Percentiles rank a stretch among this genome's conserved stretches.
Evolutionary conservation across 495 filamentous ascomycete genomes (phyloP).

Genomic region (Neurospora africana): DNA sequence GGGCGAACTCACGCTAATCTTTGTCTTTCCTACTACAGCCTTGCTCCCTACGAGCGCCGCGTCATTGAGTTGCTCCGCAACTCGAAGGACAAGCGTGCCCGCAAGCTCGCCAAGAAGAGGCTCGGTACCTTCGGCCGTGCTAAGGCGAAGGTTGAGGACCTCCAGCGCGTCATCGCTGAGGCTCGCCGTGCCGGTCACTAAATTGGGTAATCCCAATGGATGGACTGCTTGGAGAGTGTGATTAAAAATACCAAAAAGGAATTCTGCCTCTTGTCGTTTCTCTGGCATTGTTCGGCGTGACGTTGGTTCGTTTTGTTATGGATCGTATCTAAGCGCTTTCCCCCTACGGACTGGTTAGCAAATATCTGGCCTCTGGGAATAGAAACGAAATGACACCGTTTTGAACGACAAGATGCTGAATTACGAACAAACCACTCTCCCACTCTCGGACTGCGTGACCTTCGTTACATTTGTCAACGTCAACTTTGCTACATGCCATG

Average conservation of each 20-base stretch:
- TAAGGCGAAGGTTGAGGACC: constrained; percentile 98
- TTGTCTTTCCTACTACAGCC: constrained; percentile 24
- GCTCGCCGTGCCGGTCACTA: constrained; percentile 73
- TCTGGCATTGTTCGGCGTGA: constrained; percentile 11
- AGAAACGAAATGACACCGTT: constrained; percentile 3
- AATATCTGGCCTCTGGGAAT: constrained; percentile 5
- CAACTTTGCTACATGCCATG: not conserved
- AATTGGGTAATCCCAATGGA: constrained; percentile 20
- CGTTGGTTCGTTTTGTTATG: constrained; percentile 5
- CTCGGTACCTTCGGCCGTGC: constrained; percentile 96
- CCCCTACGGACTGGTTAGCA: constrained; percentile 5
- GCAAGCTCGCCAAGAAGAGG: constrained; percentile 99
- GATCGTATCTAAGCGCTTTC: not conserved
- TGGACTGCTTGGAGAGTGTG: constrained; percentile 2
- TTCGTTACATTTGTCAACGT: not conserved
- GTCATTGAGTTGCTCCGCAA: constrained; percentile 98
- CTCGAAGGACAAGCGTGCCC: constrained; percentile 97
- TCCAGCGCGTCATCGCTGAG: constrained; percentile 94
- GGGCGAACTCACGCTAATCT: constrained; percentile 6
- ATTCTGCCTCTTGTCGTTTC: constrained; percentile 13
- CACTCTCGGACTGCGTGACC: not conserved
- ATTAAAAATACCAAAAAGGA: constrained; percentile 5
- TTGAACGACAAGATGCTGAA: constrained; percentile 8
- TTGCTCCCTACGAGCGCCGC: constrained; percentile 94
- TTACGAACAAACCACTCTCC: not conserved